A percentile compares a stretch with the other conserved stretches of the same genome.
phyloP scores from a whole-genome alignment of 192 early-diverging fungal genomes.

The Gamsiella multidivaricata region DNA sequence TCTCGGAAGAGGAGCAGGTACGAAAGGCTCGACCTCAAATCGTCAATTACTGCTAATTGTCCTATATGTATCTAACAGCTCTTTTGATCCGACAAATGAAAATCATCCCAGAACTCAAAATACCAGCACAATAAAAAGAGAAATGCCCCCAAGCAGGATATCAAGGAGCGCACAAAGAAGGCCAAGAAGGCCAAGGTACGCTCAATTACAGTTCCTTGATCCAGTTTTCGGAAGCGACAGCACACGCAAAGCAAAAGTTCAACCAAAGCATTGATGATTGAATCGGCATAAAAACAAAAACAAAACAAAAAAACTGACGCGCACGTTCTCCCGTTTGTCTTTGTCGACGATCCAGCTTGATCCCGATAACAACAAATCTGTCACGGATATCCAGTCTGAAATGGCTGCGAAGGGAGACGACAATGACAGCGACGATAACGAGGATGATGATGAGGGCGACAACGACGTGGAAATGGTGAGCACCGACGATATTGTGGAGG shows the following conservation, averaged over 20 bases:
- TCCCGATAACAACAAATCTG: conserved; percentile 80
- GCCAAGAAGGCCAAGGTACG: conserved; percentile 86
- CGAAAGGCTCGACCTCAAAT: conserved; percentile 10
- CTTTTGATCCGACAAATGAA: background rate
- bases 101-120: conserved; percentile 52
- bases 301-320: background rate
- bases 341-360: conserved; percentile 67
- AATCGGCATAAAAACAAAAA: background rate
- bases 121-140: conserved; percentile 88
- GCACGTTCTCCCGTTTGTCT: background rate
- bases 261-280: conserved; percentile 2
- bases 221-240: too few relatives aligned
- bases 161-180: conserved; percentile 83
- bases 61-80: background rate
- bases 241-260: too few relatives aligned
- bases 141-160: conserved; percentile 76
- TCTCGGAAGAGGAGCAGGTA: conserved; percentile 62
- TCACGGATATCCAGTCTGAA: conserved; percentile 71
- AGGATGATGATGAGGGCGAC: conserved; percentile 35
- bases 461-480: conserved; percentile 43
- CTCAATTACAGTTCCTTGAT: too few relatives aligned
- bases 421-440: conserved; percentile 47
- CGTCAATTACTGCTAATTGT: background rate
- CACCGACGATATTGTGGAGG: conserved; percentile 50
- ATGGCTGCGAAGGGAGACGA: conserved; percentile 54